A percentile compares a stretch with the other conserved stretches of the same genome.
Conservation (phyloP, 345 rosid genomes). For the Draba incana region DNA sequence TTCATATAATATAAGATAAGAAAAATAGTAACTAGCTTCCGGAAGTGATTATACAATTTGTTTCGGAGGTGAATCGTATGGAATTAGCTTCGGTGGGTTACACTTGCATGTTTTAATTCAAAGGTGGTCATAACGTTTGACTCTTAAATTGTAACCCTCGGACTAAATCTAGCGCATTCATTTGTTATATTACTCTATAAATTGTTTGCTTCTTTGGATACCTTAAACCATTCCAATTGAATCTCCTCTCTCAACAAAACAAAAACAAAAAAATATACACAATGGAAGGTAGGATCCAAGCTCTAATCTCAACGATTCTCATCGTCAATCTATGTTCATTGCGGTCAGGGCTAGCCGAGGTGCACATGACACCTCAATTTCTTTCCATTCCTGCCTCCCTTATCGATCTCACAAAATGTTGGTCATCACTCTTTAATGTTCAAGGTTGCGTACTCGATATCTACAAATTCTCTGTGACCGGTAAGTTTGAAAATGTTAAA, state of each 20-base stretch:
- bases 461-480: neutral
- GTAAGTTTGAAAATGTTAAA: slow-evolving; percentile 3
- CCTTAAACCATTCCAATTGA: neutral
- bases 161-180: neutral
- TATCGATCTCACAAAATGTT: neutral
- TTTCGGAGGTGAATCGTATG: no score
- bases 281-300: neutral
- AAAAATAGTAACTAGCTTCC: no score
- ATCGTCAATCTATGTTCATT: slow-evolving; percentile 1
- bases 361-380: no score
- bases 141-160: neutral
- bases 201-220: neutral
- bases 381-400: neutral
- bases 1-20: no score
- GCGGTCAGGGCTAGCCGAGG: neutral
- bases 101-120: neutral
- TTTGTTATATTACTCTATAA: neutral
- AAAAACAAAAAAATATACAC: neutral
- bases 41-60: no score
- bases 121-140: neutral
- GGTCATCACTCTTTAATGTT: neutral
- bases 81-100: no score
- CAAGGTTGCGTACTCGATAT: neutral
- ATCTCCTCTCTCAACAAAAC: neutral
- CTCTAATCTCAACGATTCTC: slow-evolving; percentile 4